Evolutionary conservation across 2,329 filamentous ascomycete genomes (phyloP).

Genomic region (Gyromitra esculenta): DNA sequence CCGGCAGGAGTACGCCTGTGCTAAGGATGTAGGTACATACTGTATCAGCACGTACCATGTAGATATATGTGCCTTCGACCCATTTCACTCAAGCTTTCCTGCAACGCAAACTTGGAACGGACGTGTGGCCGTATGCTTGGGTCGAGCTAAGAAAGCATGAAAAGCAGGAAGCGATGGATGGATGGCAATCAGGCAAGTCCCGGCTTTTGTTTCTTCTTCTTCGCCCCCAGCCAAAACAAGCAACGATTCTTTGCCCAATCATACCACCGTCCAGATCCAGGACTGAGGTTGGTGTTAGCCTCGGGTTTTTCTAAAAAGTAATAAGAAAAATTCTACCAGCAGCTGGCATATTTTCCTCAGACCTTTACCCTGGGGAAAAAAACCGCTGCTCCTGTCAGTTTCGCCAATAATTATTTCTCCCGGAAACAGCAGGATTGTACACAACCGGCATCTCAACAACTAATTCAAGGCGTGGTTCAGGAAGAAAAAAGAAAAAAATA

Average conservation of each 20-base stretch:
- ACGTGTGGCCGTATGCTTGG: conserved; percentile 40
- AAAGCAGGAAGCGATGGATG: conserved; percentile 28
- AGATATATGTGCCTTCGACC: conserved; percentile 39
- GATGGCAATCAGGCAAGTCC: conserved; percentile 22
- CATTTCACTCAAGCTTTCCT: conserved; percentile 46
- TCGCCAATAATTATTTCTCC: conserved; percentile 26
- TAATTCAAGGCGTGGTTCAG: not conserved
- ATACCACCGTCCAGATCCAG: conserved; percentile 25
- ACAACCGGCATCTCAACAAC: conserved; percentile 30
- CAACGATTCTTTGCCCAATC: conserved; percentile 34
- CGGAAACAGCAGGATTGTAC: conserved; percentile 24
- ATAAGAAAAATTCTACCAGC: conserved; percentile 21
- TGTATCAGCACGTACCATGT: conserved; percentile 44
- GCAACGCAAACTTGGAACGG: conserved; percentile 33
- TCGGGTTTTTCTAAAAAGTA: not conserved
- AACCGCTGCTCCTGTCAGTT: conserved; percentile 33
- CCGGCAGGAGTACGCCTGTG: conserved; percentile 24
- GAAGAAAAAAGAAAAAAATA: conserved; percentile 2
- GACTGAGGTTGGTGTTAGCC: conserved; percentile 13
- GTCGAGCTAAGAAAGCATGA: conserved; percentile 20
- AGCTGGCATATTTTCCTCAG: conserved; percentile 17
- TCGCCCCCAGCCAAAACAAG: conserved; percentile 26
- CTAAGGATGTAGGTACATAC: conserved; percentile 24
- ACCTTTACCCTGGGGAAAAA: conserved; percentile 30
- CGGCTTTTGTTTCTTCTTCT: conserved; percentile 34